phyloP scores from a whole-genome alignment of 352 stramenopile genomes.

The Globisporangium echinulatum region DNA sequence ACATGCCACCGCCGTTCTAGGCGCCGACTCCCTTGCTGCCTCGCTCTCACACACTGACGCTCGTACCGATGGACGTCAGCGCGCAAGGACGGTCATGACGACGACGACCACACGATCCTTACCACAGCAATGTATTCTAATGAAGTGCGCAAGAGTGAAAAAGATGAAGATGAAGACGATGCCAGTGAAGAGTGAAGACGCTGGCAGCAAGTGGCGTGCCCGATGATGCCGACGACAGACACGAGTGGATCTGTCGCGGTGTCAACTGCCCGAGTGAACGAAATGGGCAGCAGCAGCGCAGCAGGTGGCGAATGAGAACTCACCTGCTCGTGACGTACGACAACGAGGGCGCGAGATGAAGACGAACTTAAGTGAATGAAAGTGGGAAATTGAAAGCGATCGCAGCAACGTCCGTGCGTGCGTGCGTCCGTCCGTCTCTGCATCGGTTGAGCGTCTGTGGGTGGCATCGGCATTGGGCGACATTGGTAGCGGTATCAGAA shows the following conservation, averaged over 20 bases:
- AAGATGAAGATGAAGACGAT: constrained; percentile 2
- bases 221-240: not conserved
- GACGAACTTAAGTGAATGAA: constrained; percentile 2
- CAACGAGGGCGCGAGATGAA: constrained; percentile 17
- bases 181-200: constrained; percentile 3
- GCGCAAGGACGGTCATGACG: no score
- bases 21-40: not conserved
- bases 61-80: no score
- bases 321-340: no score
- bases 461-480: not conserved
- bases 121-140: constrained; percentile 16
- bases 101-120: no score
- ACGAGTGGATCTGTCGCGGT: no score
- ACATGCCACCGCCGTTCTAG: not conserved
- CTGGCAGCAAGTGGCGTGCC: not conserved
- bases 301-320: constrained; percentile 4
- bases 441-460: not conserved
- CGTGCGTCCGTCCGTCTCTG: not conserved
- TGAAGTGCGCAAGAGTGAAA: constrained; percentile 3
- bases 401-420: no score
- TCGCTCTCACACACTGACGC: no score
- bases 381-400: not conserved
- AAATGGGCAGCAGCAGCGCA: constrained; percentile 1
- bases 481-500: no score
- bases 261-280: no score